Base-by-base conservation (phyloP, 2,329 filamentous ascomycete species). In the Paraphaeosphaeria sporulosa region DNA sequence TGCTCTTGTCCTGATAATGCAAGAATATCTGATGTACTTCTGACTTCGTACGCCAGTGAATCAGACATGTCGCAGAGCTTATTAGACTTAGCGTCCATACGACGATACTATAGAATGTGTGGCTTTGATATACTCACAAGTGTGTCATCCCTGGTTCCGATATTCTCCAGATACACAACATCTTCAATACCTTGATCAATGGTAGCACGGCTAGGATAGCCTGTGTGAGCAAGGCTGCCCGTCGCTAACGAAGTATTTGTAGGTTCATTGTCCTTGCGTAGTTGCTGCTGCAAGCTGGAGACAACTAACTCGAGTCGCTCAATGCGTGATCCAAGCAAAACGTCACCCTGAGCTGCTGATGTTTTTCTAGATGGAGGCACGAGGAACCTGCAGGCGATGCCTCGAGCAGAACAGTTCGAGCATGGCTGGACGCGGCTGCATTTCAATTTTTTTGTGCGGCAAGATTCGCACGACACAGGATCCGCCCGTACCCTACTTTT, bases 391-490 rank as follows among this genome's bases (percentile, higher is more conserved):
- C 59, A 61, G 7, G 55, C 30, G 19, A 53, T 32, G 7, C 46
- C 55, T 42, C 59, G 42, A 3, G 59, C 59, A 13, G 38, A 32
- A 32, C 55, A 61, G 47, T 61, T 61, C 46, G 59, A 57, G 32
- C 55, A 61, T 23, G 59, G 59, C 21, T 57, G 55, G 10, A 48
- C 34, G 7, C 55, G 59, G 44, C 46, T 48, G 30, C 59, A 61
- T 40, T 58, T 61, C 12, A 61, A 32, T 36, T 61, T 61, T 30
- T 58, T 57, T 4, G 49, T 36, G 27, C 59, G 55, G 48, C 59
- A 61, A 17, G 27, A 40, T 43, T 61, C 34, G 46, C 55, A 61
- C 6, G 59, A 61, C 4, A 58, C 55, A 10, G 59, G 59, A 34
- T 54, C 55, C 10, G 43, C 47, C 19, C 54, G 30, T 5, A 19